Base-by-base conservation (phyloP, 2,329 filamentous ascomycete genomes). In the Fusarium gaditjirri region DNA sequence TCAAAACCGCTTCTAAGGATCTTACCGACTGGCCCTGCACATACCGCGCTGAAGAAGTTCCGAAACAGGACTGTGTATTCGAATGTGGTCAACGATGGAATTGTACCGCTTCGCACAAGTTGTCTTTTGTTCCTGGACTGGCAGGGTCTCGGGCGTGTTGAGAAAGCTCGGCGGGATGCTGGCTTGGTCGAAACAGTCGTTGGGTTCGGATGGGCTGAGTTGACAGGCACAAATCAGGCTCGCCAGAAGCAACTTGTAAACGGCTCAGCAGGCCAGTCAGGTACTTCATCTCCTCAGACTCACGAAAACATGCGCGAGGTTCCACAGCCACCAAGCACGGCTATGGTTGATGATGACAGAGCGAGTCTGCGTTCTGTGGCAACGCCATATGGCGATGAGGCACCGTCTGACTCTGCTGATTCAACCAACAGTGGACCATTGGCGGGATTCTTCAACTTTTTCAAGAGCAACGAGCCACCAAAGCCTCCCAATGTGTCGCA, bases 71-170 rank as follows among this genome's bases (percentile, higher is more conserved):
- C 96, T 0, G 87, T 98, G 3, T 98, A 98, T 80, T 97, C 95
- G 4, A 98, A 98, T 77, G 95, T 98, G 17, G 95, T 98, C 74
- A 98, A 98, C 78, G 95, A 98, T 81, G 95, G 95, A 6, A 98
- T 99, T 74, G 96, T 99, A 8, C 96, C 96, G 6, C 84, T 99
- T 38, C 90, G 96, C 27, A 99, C 96, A 8, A 98, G 95, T 71
- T 99, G 95, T 80, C 85, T 99, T n/a, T 83, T 99, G 10, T 99
- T 99, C 78, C 85, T 99, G 3, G 96, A 99, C 79, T 99, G 96
- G 96, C 93, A 95, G 81, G 96, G 96, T 0, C 85, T 99, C 7
- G 95, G 93, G 9, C 92, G 94, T 42, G 96, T 99, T 3, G 94
- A 98, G 74, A 99, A 99, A 81, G 95, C 96, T 16, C 89, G 95